These are phyloP conservation scores for Entomortierella lignicola DNA, from an alignment of 192 early-diverging fungal species.

Conservation along the genomic window DNA sequence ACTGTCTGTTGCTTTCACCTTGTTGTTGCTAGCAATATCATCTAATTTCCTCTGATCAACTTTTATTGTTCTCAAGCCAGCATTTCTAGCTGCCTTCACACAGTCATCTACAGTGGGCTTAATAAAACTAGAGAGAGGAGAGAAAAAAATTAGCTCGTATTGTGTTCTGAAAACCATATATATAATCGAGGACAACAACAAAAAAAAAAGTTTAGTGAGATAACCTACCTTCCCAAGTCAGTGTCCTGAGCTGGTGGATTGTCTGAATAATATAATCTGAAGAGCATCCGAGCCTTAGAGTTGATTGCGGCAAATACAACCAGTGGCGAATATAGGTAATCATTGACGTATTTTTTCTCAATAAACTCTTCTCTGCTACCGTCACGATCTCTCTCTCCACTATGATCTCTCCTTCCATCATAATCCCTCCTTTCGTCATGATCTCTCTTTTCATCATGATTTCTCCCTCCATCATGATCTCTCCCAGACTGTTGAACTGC, in stretches of 20 bases:
- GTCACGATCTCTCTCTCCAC: background rate
- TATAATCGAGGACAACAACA: too few relatives aligned
- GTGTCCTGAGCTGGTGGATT: background rate
- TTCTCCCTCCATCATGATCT: too few relatives aligned
- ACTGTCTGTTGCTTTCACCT: background rate
- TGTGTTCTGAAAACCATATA: too few relatives aligned
- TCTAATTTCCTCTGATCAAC: background rate
- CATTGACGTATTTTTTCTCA: background rate
- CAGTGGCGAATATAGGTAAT: slow-evolving; percentile 17
- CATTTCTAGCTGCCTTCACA: background rate
- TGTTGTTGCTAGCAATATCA: background rate
- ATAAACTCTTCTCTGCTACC: background rate
- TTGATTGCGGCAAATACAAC: slow-evolving; percentile 31
- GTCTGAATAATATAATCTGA: slow-evolving; percentile 12
- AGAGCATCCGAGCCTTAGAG: background rate
- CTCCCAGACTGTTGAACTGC: too few relatives aligned
- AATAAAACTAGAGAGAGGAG: background rate
- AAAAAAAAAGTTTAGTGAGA: too few relatives aligned
- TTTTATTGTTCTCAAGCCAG: background rate
- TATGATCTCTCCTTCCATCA: background rate
- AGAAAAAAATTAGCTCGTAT: background rate
- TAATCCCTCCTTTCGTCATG: too few relatives aligned
- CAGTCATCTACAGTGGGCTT: background rate
- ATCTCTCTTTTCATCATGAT: too few relatives aligned
- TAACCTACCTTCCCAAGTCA: too few relatives aligned